phyloP scores from a whole-genome alignment of 2,329 filamentous ascomycete genomes.

The Sclerotiophoma versabilis region DNA sequence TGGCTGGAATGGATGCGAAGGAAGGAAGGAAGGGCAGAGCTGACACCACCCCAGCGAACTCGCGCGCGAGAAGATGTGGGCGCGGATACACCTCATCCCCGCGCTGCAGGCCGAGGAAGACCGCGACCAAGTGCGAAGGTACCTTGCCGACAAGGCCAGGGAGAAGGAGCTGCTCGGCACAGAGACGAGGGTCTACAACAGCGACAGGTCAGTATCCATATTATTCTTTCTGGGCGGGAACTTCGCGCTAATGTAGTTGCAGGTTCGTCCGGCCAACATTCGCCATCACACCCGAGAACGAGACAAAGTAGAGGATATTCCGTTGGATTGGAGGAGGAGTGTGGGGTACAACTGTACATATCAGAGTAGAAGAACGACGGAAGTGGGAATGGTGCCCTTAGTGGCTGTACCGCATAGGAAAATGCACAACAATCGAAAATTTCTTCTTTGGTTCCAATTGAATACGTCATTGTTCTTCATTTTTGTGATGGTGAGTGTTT shows the following conservation, averaged over 20 bases:
- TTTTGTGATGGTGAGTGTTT: background rate
- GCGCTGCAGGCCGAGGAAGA: slow-evolving; percentile 96
- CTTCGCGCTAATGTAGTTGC: slow-evolving; percentile 15
- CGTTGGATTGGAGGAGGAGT: background rate
- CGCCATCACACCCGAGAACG: slow-evolving; percentile 71
- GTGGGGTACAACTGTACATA: slow-evolving; percentile 26
- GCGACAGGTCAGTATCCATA: slow-evolving; percentile 72
- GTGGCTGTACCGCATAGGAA: slow-evolving; percentile 10
- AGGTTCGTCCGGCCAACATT: slow-evolving; percentile 76
- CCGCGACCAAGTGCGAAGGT: slow-evolving; percentile 87
- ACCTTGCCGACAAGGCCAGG: slow-evolving; percentile 84
- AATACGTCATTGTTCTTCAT: background rate
- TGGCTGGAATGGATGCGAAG: background rate
- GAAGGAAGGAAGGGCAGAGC: slow-evolving; percentile 3
- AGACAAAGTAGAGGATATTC: slow-evolving; percentile 61
- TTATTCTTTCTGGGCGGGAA: too few species aligned
- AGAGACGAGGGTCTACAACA: slow-evolving; percentile 85
- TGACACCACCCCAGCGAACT: slow-evolving; percentile 71
- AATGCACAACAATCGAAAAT: slow-evolving; percentile 16
- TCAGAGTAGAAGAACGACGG: background rate
- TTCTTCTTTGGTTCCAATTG: slow-evolving; percentile 16
- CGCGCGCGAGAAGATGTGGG: slow-evolving; percentile 97
- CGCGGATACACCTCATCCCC: slow-evolving; percentile 91
- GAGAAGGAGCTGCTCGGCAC: slow-evolving; percentile 90
- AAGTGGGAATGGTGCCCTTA: slow-evolving; percentile 3